Conservation (phyloP, 768 basidiomycete genomes). For the Pisolithus albus region DNA sequence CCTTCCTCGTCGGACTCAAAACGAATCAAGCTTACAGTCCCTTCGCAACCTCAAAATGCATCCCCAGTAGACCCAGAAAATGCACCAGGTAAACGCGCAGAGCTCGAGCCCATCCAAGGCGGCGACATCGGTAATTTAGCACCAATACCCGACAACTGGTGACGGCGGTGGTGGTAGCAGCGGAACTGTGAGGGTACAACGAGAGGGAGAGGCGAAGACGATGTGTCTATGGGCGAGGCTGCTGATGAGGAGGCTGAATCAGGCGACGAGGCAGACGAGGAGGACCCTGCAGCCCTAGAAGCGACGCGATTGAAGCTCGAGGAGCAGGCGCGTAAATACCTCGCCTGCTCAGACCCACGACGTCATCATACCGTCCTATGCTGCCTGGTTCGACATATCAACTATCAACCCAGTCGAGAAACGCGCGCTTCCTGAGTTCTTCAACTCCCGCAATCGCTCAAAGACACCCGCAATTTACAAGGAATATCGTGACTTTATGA, state of each 20-base stretch:
- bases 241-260: conserved; percentile 73
- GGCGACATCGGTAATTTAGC: conserved; percentile 75
- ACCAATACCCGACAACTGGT: conserved; percentile 23
- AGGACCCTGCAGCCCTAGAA: conserved; percentile 78
- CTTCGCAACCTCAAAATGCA: conserved; percentile 55
- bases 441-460: conserved; percentile 88
- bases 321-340: conserved; percentile 87
- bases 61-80: conserved; percentile 70
- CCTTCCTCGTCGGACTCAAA: conserved; percentile 51
- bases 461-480: conserved; percentile 98
- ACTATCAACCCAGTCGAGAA: conserved; percentile 90
- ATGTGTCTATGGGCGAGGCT: conserved; percentile 77
- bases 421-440: conserved; percentile 94
- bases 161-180: conserved; percentile 13
- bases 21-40: conserved; percentile 50
- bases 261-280: conserved; percentile 76
- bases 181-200: conserved; percentile 33
- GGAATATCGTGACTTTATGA: conserved; percentile 99
- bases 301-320: conserved; percentile 73
- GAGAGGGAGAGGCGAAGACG: conserved; percentile 59
- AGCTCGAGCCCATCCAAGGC: conserved; percentile 76
- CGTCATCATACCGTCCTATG: conserved; percentile 93
- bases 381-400: conserved; percentile 97
- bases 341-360: conserved; percentile 97
- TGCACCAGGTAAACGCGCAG: conserved; percentile 80